A percentile compares a stretch with the other conserved stretches of the same genome.
Evolutionary conservation across 805 yeast genomes (phyloP).

Genomic region (Yarrowia yakushimensis): DNA sequence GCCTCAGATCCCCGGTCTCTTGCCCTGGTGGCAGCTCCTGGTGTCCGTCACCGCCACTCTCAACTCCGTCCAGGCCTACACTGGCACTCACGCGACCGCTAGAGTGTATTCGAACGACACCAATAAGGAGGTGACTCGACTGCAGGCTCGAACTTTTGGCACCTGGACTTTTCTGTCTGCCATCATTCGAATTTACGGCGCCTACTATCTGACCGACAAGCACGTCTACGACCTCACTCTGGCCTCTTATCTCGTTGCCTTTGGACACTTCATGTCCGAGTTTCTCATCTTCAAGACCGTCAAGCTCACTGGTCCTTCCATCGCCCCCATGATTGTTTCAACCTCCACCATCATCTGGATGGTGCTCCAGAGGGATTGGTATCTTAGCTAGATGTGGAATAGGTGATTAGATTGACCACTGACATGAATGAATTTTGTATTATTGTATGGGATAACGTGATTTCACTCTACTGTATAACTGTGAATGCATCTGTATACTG

Average conservation of each 20-base stretch:
- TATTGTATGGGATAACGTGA: too few relatives aligned
- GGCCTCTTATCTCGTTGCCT: conserved; percentile 78
- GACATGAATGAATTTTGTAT: too few relatives aligned
- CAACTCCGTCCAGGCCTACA: conserved; percentile 84
- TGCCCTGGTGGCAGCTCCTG: conserved; percentile 77
- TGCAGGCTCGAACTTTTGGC: conserved; percentile 96
- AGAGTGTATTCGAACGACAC: conserved; percentile 69
- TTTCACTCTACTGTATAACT: too few relatives aligned
- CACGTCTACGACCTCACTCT: conserved; percentile 75
- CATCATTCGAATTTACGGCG: conserved; percentile 80
- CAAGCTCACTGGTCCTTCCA: conserved; percentile 78
- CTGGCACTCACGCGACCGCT: conserved; percentile 69
- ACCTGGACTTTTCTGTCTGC: conserved; percentile 94
- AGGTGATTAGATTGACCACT: neutral
- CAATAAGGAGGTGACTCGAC: conserved; percentile 53
- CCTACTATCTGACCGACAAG: conserved; percentile 65
- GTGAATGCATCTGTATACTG: too few relatives aligned
- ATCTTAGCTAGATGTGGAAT: conserved; percentile 36
- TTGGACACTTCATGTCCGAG: conserved; percentile 76
- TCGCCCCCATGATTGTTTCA: conserved; percentile 84
- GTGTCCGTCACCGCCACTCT: conserved; percentile 79
- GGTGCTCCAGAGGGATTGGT: conserved; percentile 64
- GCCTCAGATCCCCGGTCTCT: conserved; percentile 43
- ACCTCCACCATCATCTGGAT: conserved; percentile 77
- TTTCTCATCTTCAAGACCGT: conserved; percentile 78